Evolutionary conservation across 2,329 filamentous ascomycete species (phyloP).

Genomic region (Epichloe typhina): DNA sequence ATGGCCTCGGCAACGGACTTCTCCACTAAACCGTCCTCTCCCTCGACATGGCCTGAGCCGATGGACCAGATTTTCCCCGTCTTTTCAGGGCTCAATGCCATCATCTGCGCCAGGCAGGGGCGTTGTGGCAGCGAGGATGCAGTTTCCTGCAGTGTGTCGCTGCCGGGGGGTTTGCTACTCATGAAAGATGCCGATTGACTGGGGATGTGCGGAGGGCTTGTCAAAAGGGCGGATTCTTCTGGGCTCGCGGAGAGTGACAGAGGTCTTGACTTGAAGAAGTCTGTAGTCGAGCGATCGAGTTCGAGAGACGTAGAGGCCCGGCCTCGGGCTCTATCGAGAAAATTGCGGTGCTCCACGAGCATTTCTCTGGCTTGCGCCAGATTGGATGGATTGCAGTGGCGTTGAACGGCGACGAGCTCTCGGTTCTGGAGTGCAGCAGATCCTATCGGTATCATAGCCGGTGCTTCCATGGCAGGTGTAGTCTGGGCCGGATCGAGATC

Average conservation of each 20-base stretch:
- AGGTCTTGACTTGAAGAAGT: slow-evolving; percentile 13
- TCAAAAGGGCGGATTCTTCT: slow-evolving; percentile 14
- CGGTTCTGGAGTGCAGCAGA: slow-evolving; percentile 15
- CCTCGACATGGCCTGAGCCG: slow-evolving; percentile 33
- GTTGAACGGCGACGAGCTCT: slow-evolving; percentile 18
- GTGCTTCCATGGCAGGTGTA: slow-evolving; percentile 18
- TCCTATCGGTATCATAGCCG: slow-evolving; percentile 19
- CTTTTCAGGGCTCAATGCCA: slow-evolving; percentile 38
- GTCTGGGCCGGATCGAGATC: slow-evolving; percentile 1
- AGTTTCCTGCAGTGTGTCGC: slow-evolving; percentile 5
- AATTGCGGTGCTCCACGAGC: slow-evolving; percentile 22
- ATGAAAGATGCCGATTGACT: slow-evolving; percentile 7
- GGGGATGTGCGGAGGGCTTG: slow-evolving; percentile 9
- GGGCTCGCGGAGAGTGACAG: slow-evolving; percentile 15
- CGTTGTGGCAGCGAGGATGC: slow-evolving; percentile 17
- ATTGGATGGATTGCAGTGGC: slow-evolving; percentile 19
- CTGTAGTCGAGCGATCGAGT: slow-evolving; percentile 16
- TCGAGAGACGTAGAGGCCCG: slow-evolving; percentile 23
- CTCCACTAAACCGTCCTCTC: slow-evolving; percentile 45
- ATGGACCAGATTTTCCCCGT: slow-evolving; percentile 54
- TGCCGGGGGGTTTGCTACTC: slow-evolving; percentile 6
- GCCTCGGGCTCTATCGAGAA: slow-evolving; percentile 17
- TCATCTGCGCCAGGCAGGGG: slow-evolving; percentile 28
- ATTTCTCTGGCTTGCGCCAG: slow-evolving; percentile 23
- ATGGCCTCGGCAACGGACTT: slow-evolving; percentile 51